Evolutionary conservation across 2,329 filamentous ascomycete species (phyloP).

Genomic region (Venturia aucupariae): DNA sequence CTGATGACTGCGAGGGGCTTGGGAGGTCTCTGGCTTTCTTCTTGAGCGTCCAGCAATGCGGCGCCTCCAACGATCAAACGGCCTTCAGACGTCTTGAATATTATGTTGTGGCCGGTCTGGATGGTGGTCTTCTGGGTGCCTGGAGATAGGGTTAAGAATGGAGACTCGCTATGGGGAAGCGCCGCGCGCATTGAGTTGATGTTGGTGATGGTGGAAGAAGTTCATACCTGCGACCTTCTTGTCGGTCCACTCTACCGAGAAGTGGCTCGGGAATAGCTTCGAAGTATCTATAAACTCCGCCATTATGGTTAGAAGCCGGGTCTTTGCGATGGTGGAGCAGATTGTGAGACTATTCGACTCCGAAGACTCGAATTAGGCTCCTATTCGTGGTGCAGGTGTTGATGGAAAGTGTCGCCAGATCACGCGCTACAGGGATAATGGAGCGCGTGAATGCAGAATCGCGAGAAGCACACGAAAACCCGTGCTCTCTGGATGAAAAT

Average conservation of each 20-base stretch:
- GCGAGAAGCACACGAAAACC: not conserved
- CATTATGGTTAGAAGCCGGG: not conserved
- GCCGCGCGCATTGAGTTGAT: not conserved
- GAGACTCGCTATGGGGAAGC: not conserved
- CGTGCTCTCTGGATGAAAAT: not conserved
- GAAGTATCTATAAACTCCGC: not conserved
- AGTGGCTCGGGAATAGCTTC: not conserved
- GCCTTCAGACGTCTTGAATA: not conserved
- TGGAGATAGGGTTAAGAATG: not conserved
- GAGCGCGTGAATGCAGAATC: not conserved
- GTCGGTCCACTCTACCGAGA: not conserved
- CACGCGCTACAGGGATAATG: not conserved
- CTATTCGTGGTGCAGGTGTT: not conserved
- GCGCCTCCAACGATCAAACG: not conserved
- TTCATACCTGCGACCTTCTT: not conserved
- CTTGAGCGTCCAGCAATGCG: not conserved
- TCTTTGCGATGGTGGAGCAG: not conserved
- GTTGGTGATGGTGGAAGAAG: not conserved
- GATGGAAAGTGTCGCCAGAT: not conserved
- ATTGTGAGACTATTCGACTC: not conserved
- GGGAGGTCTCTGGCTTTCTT: not conserved
- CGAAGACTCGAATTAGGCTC: not conserved
- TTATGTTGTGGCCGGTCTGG: not conserved
- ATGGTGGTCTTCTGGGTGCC: not conserved
- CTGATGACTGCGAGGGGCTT: not conserved